Evolutionary conservation across 441 rosid species (phyloP), one percentile per base, ranked within the genome.

Genomic region (Gossypium schwendimanii): DNA sequence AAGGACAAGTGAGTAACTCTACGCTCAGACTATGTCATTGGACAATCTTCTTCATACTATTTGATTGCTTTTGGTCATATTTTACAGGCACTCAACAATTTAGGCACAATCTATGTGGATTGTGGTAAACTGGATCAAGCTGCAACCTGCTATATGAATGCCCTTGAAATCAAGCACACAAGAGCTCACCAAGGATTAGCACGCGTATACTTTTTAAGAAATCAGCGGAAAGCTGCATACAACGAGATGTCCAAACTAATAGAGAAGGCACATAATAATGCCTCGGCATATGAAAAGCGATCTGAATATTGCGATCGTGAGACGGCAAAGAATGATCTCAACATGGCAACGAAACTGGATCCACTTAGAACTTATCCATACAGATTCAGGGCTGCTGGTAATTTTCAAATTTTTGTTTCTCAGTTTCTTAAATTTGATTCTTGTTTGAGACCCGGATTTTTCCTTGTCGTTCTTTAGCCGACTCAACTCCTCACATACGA

Each of bases 161-260:
- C 92, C 45, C 86, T 90, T 60, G 84, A 84, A 78, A 88, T 90
- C 79, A 88, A 85, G 76, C 95, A 90, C 70, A 84, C 90, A 21
- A 80, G 95, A 72, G 95, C 92, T 3, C 95, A 87, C 72, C 95
- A 90, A 79, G 95, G 95, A 8, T 77, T 90, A 49, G 95, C 91
- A 0, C 89, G 92, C 6, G 84, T 90, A 36, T 85, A 81, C 75
- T 85, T 80, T 75, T 78, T 88, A 69, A 85, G 81, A 72, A 84
- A 85, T 52, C 85, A 83, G 61, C 76, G 82, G 17, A 84, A 90
- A 73, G 86, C 84, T 49, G 91, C 95, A 0, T 82, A 81, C 18
- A 88, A 83, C 20, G 92, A 90, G 81, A 90, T 90, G 90, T 85
- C 95, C 12, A 88, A 87, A 82, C 81, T 90, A 47, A 88, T 90